phyloP scores from a whole-genome alignment of 1,284 basidiomycete species.

The Apiotrichum laibachii region DNA sequence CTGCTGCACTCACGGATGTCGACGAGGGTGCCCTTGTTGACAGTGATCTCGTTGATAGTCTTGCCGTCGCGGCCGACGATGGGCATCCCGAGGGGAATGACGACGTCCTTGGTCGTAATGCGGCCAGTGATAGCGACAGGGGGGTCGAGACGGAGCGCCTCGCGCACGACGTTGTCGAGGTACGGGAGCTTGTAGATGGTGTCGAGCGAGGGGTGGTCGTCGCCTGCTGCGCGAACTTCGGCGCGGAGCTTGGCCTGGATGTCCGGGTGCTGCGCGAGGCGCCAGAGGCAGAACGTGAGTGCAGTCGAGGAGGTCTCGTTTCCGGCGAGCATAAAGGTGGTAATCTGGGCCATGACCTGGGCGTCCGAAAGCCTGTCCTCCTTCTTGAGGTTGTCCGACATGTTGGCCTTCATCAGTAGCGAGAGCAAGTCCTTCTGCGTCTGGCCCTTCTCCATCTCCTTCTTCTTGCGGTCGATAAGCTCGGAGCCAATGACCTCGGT shows the following conservation, averaged over 20 bases:
- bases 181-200: conserved; percentile 55
- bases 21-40: conserved; percentile 41
- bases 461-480: conserved; percentile 5
- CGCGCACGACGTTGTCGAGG: conserved; percentile 64
- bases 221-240: conserved; percentile 48
- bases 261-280: conserved; percentile 59
- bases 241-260: conserved; percentile 59
- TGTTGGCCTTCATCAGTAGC: conserved; percentile 57
- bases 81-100: conserved; percentile 60
- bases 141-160: conserved; percentile 63
- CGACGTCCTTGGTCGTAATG: conserved; percentile 60
- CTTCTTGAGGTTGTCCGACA: conserved; percentile 56
- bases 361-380: conserved; percentile 61
- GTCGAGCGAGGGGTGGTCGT: conserved; percentile 14
- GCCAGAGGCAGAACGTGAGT: conserved; percentile 69
- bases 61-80: conserved; percentile 49
- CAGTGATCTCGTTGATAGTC: conserved; percentile 37
- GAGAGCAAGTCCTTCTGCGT: conserved; percentile 35
- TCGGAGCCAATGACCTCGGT: conserved; percentile 3
- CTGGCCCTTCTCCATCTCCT: conserved; percentile 37
- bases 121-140: conserved; percentile 57
- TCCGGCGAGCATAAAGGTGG: conserved; percentile 63
- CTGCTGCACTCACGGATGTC: conserved; percentile 39
- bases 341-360: conserved; percentile 71
- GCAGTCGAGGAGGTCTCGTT: conserved; percentile 74